Evolutionary conservation across 257 asterid genomes (phyloP).

Genomic region (Datura wrightii): DNA sequence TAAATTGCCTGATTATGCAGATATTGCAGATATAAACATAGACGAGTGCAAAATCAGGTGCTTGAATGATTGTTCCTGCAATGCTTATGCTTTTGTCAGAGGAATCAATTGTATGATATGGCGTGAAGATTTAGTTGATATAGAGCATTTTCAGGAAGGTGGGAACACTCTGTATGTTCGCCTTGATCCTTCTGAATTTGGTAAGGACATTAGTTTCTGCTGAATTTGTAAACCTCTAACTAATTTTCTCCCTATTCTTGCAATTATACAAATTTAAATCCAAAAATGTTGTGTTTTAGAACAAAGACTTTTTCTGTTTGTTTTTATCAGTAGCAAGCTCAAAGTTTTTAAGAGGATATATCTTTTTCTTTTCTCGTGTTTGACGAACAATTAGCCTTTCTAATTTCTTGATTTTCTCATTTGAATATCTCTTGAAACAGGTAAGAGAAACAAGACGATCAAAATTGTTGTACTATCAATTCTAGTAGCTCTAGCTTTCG

Average conservation of each 20-base stretch:
- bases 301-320: background rate
- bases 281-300: background rate
- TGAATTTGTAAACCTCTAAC: background rate
- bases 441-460: slow-evolving; percentile 35
- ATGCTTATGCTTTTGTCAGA: slow-evolving; percentile 59
- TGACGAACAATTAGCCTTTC: background rate
- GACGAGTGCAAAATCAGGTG: slow-evolving; percentile 54
- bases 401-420: slow-evolving; percentile 10
- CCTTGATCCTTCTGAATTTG: slow-evolving; percentile 60
- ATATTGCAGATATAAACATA: slow-evolving; percentile 36
- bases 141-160: slow-evolving; percentile 56
- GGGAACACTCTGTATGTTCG: slow-evolving; percentile 67
- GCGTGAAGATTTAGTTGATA: slow-evolving; percentile 63
- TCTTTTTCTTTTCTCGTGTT: background rate
- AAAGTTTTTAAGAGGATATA: background rate
- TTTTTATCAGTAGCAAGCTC: background rate
- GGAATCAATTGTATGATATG: slow-evolving; percentile 76
- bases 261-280: background rate
- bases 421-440: slow-evolving; percentile 34
- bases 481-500: slow-evolving; percentile 44
- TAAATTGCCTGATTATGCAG: slow-evolving; percentile 77
- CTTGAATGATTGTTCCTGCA: slow-evolving; percentile 67
- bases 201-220: slow-evolving; percentile 40
- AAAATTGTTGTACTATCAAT: slow-evolving; percentile 45
- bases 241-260: background rate